Conservation (phyloP, 2,329 filamentous ascomycete species). For the Fusarium bulbicola region DNA sequence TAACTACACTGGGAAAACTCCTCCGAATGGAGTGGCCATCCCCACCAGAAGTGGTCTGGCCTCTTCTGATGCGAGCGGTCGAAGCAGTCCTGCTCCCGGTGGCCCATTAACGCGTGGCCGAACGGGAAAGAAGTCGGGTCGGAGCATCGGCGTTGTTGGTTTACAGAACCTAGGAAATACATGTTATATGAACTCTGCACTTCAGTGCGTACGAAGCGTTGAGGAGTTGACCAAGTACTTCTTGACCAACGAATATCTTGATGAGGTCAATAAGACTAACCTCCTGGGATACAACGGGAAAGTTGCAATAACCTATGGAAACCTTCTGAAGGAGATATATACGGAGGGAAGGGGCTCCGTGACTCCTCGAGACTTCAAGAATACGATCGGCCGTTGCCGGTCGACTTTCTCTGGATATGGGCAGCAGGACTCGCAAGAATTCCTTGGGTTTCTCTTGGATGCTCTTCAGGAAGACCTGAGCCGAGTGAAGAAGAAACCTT, state of each 20-base stretch:
- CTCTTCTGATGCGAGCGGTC: slow-evolving; percentile 61
- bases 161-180: slow-evolving; percentile 94
- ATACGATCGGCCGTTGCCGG: slow-evolving; percentile 80
- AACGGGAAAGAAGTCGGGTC: slow-evolving; percentile 73
- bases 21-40: slow-evolving; percentile 50
- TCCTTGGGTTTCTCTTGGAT: slow-evolving; percentile 92
- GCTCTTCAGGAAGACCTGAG: slow-evolving; percentile 96
- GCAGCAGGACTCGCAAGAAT: slow-evolving; percentile 98
- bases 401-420: slow-evolving; percentile 92
- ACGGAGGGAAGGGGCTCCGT: slow-evolving; percentile 74
- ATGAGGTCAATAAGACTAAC: slow-evolving; percentile 86
- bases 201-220: slow-evolving; percentile 93
- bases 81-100: slow-evolving; percentile 72
- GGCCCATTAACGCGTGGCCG: slow-evolving; percentile 76
- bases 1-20: slow-evolving; percentile 51
- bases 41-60: slow-evolving; percentile 44
- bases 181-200: slow-evolving; percentile 98
- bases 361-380: slow-evolving; percentile 83
- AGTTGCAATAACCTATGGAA: slow-evolving; percentile 85
- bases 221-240: slow-evolving; percentile 96
- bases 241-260: slow-evolving; percentile 75
- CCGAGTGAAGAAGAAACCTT: slow-evolving; percentile 92
- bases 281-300: slow-evolving; percentile 85
- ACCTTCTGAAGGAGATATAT: slow-evolving; percentile 81
- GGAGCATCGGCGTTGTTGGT: slow-evolving; percentile 79